These are phyloP conservation scores for Pulveroboletus sp. DNA, from an alignment of 768 basidiomycete genomes.

Conservation along the genomic window DNA sequence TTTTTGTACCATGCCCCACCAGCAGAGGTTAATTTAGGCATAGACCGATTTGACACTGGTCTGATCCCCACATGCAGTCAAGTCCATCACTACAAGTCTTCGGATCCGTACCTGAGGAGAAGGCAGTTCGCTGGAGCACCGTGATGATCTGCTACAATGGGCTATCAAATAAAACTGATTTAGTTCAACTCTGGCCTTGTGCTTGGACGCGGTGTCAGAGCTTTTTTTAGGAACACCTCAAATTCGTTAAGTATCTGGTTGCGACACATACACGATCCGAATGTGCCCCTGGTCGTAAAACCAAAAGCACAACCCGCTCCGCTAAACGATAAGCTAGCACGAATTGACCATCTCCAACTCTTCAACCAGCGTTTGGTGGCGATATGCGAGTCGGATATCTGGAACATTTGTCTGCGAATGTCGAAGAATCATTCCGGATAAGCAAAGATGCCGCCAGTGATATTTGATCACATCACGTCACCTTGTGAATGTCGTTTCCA, in stretches of 20 bases:
- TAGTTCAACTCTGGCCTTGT: background rate
- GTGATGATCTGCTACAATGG: background rate
- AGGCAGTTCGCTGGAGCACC: too few relatives aligned
- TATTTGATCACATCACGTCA: slow-evolving; percentile 27
- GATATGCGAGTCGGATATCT: slow-evolving; percentile 82
- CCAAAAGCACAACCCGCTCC: too few relatives aligned
- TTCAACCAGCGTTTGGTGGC: slow-evolving; percentile 85
- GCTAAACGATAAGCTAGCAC: slow-evolving; percentile 2
- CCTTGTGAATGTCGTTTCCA: slow-evolving; percentile 97
- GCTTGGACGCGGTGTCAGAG: background rate
- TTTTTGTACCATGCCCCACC: slow-evolving; percentile 6
- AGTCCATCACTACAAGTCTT: too few relatives aligned
- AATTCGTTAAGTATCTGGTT: background rate
- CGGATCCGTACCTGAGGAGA: too few relatives aligned
- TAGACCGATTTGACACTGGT: background rate
- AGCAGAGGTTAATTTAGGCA: background rate
- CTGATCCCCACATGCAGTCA: background rate
- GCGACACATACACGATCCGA: too few relatives aligned
- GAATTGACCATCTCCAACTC: slow-evolving; percentile 72
- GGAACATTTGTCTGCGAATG: slow-evolving; percentile 89
- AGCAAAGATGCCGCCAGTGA: slow-evolving; percentile 1
- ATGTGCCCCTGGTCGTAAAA: too few relatives aligned
- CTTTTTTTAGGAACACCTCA: background rate
- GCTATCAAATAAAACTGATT: background rate
- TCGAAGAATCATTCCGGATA: background rate